Conservation (phyloP, 169 alveolate species). For the Plasmodium gonderi region DNA sequence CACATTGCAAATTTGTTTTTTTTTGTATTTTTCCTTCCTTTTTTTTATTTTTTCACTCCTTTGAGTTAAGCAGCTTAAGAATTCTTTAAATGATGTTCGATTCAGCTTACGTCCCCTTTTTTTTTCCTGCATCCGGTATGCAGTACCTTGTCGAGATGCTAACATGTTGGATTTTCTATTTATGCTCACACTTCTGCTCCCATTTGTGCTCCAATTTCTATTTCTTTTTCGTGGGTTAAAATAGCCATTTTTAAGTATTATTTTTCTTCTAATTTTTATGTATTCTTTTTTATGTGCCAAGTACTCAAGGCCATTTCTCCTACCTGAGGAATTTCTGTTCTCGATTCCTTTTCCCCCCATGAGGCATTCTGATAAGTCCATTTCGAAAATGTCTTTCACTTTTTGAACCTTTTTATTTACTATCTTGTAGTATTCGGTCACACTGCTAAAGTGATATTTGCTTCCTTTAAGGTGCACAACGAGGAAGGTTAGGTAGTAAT, state of each 20-base stretch:
- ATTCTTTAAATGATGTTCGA: neutral
- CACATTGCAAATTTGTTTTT: no score
- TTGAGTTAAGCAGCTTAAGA: neutral
- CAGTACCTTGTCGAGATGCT: neutral
- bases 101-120: neutral
- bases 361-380: neutral
- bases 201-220: neutral
- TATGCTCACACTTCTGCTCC: no score
- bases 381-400: neutral
- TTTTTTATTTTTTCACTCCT: neutral
- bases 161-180: neutral
- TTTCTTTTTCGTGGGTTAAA: neutral
- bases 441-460: slow-evolving; percentile 44
- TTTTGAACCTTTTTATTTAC: neutral
- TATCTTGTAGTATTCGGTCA: slow-evolving; percentile 24
- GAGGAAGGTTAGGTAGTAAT: slow-evolving; percentile 10
- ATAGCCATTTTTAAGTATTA: neutral
- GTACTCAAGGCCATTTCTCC: neutral
- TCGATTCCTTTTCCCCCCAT: neutral
- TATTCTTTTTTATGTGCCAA: neutral
- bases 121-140: neutral
- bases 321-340: neutral
- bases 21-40: neutral
- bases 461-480: slow-evolving; percentile 37
- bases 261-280: slow-evolving; percentile 12